phyloP scores from a whole-genome alignment of 2,329 filamentous ascomycete genomes.

The Aureobasidium leucospermi region DNA sequence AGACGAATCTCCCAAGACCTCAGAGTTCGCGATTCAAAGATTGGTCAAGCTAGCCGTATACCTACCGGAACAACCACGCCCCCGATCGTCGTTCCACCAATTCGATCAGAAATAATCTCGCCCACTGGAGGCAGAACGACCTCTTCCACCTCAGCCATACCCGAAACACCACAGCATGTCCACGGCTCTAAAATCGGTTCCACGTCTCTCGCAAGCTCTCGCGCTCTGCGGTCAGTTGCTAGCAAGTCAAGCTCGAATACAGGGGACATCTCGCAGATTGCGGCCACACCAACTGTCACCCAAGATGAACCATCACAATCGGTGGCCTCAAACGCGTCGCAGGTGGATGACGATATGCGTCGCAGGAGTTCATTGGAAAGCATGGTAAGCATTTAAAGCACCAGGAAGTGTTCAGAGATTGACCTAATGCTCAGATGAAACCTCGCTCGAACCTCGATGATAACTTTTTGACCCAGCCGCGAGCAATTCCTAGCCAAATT shows the following conservation, averaged over 20 bases:
- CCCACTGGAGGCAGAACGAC: not conserved
- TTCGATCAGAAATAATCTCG: not conserved
- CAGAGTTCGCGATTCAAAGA: not conserved
- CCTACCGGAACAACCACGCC: not conserved
- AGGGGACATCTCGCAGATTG: not conserved
- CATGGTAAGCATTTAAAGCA: not conserved
- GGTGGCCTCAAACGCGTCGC: not conserved
- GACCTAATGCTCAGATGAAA: not conserved
- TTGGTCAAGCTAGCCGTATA: not conserved
- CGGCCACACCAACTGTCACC: not conserved
- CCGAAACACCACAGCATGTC: not conserved
- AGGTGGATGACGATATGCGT: not conserved
- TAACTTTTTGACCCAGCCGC: not conserved
- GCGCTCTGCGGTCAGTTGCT: not conserved
- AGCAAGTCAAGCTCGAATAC: too few species aligned
- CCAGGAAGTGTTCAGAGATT: not conserved
- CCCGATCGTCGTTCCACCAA: not conserved
- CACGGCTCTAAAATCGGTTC: not conserved
- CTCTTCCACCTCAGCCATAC: not conserved
- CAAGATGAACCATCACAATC: not conserved
- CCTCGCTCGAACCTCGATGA: not conserved
- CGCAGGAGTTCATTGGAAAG: not conserved
- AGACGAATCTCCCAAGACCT: conserved; percentile 1
- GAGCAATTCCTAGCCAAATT: not conserved
- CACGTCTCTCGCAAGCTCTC: too few species aligned